phyloP scores from a whole-genome alignment of 257 asterid genomes.

The Hygrophila difformis region DNA sequence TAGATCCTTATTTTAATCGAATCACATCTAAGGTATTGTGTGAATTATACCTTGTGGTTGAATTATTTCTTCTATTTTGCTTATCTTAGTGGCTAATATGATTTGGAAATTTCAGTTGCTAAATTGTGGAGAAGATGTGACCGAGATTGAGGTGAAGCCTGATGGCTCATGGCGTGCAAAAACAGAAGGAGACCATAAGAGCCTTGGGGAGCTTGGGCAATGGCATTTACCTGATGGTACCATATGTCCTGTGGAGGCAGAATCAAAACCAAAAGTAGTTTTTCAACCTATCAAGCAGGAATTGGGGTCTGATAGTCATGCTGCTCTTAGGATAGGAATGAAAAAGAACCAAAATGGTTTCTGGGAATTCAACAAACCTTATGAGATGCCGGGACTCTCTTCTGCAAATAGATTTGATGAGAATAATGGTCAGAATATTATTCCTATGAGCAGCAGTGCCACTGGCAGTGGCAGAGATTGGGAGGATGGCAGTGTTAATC shows the following conservation, averaged over 20 bases:
- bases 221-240: slow-evolving; percentile 96
- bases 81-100: slow-evolving; percentile 7
- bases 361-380: slow-evolving; percentile 73
- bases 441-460: slow-evolving; percentile 88
- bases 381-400: slow-evolving; percentile 34
- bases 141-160: slow-evolving; percentile 95
- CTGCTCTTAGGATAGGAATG: slow-evolving; percentile 65
- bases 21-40: slow-evolving; percentile 63
- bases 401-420: slow-evolving; percentile 37
- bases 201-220: slow-evolving; percentile 72
- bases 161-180: slow-evolving; percentile 99
- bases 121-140: slow-evolving; percentile 73
- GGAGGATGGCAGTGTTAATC: slow-evolving; percentile 87
- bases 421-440: slow-evolving; percentile 28
- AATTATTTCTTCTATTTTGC: slow-evolving; percentile 11
- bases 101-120: slow-evolving; percentile 35
- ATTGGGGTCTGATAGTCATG: slow-evolving; percentile 65
- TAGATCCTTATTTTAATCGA: slow-evolving; percentile 84
- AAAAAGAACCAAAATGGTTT: slow-evolving; percentile 55
- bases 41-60: slow-evolving; percentile 1
- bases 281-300: slow-evolving; percentile 61
- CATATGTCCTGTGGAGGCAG: slow-evolving; percentile 40
- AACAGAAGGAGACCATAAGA: slow-evolving; percentile 50
- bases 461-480: slow-evolving; percentile 81
- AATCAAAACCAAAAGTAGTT: slow-evolving; percentile 57